phyloP scores from a whole-genome alignment of 192 early-diverging fungal species.

The Entomortierella beljakovae region DNA sequence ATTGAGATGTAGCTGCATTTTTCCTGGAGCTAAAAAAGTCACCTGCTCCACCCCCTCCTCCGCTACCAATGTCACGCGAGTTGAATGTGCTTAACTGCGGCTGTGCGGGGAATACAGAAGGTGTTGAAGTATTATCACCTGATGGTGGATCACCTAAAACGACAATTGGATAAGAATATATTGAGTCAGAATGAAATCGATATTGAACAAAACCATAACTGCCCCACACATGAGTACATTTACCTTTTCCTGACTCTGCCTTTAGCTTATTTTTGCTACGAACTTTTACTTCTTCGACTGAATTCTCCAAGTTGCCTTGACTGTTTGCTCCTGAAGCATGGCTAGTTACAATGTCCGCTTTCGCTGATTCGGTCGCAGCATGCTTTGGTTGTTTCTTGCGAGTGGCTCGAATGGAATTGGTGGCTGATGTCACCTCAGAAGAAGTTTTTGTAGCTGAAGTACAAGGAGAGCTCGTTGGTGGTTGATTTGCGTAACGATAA shows the following conservation, averaged over 20 bases:
- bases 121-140: slow-evolving; percentile 15
- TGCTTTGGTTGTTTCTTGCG: slow-evolving; percentile 26
- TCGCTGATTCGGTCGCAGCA: neutral
- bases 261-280: slow-evolving; percentile 4
- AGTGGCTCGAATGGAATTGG: slow-evolving; percentile 7
- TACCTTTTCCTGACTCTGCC: slow-evolving; percentile 30
- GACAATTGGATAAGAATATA: neutral
- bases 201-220: neutral
- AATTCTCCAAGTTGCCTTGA: neutral
- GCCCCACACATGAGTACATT: neutral
- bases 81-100: slow-evolving; percentile 22
- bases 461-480: slow-evolving; percentile 26
- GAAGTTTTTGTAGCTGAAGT: slow-evolving; percentile 3
- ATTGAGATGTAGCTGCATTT: neutral
- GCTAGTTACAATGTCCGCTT: neutral
- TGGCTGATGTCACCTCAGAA: neutral
- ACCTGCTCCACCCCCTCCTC: slow-evolving; percentile 12
- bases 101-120: slow-evolving; percentile 24
- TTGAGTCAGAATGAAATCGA: neutral
- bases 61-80: slow-evolving; percentile 36
- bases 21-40: slow-evolving; percentile 2
- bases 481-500: slow-evolving; percentile 19
- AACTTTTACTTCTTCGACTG: slow-evolving; percentile 11
- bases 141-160: slow-evolving; percentile 27
- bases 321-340: neutral